Conservation (phyloP, 2,329 filamentous ascomycete genomes). For the Aspergillus piperis region DNA sequence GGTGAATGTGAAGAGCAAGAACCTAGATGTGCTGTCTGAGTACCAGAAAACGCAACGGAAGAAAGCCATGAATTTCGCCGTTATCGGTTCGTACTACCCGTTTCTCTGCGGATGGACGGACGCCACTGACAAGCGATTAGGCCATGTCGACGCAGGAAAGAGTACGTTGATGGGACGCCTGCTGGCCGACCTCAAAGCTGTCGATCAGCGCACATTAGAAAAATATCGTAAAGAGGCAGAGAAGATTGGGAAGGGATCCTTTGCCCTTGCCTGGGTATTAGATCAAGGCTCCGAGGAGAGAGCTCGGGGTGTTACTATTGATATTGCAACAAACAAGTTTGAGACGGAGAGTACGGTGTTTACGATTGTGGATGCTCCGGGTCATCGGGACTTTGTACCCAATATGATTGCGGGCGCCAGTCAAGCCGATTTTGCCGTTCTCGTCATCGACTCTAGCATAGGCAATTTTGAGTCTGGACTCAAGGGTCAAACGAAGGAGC, state of each 20-base stretch:
- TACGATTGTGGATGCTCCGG: slow-evolving; percentile 92
- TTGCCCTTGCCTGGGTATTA: slow-evolving; percentile 95
- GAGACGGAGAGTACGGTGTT: slow-evolving; percentile 84
- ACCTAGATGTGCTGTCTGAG: slow-evolving; percentile 80
- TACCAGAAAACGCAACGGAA: slow-evolving; percentile 75
- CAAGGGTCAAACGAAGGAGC: slow-evolving; percentile 91
- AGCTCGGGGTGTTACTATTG: slow-evolving; percentile 88
- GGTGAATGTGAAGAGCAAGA: slow-evolving; percentile 66
- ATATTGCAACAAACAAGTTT: slow-evolving; percentile 93
- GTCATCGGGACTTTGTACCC: slow-evolving; percentile 92
- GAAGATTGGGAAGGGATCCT: slow-evolving; percentile 89
- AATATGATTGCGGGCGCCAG: slow-evolving; percentile 99
- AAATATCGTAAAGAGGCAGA: slow-evolving; percentile 87
- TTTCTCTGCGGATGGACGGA: slow-evolving; percentile 17
- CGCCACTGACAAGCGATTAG: slow-evolving; percentile 47
- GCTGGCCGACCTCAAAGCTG: slow-evolving; percentile 81
- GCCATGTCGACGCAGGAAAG: slow-evolving; percentile 96
- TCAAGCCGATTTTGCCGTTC: slow-evolving; percentile 91
- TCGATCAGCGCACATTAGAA: slow-evolving; percentile 85
- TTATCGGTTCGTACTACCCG: slow-evolving; percentile 69
- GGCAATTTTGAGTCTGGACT: slow-evolving; percentile 93
- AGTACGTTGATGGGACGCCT: slow-evolving; percentile 97
- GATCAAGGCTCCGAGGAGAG: slow-evolving; percentile 90
- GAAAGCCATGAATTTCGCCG: slow-evolving; percentile 84
- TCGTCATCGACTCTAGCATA: slow-evolving; percentile 87